Conservation (phyloP, 345 rosid species). For the Eucalyptus sideroxylon region DNA sequence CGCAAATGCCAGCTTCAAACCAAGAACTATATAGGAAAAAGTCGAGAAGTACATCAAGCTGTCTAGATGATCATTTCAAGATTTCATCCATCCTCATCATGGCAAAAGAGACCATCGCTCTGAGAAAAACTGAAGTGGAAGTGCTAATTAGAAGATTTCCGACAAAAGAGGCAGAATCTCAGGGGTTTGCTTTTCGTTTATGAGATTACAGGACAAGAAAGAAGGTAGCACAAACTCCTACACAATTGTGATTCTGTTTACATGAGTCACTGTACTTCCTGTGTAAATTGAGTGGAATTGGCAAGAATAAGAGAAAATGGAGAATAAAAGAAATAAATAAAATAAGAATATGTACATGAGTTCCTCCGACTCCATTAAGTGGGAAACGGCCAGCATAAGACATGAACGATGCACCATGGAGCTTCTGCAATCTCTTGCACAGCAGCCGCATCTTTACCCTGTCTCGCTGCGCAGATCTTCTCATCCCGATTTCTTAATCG, state of each 20-base stretch:
- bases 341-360: not conserved
- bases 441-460: not conserved
- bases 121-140: not conserved
- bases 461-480: not conserved
- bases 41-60: not conserved
- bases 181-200: not conserved
- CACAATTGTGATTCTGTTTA: not conserved
- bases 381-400: not conserved
- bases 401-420: not conserved
- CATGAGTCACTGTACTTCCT: not conserved
- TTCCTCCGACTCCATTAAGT: not conserved
- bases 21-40: not conserved
- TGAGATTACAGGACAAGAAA: not conserved
- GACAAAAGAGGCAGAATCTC: not conserved
- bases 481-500: not conserved
- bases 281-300: not conserved
- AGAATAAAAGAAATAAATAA: not conserved
- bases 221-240: not conserved
- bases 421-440: not conserved
- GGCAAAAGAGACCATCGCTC: not conserved
- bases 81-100: not conserved
- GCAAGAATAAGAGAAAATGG: not conserved
- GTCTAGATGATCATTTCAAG: not conserved
- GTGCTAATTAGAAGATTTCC: not conserved
- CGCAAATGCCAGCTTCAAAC: not conserved